phyloP scores from a whole-genome alignment of 164 flowering plant species.

The Brasenia schreberi region DNA sequence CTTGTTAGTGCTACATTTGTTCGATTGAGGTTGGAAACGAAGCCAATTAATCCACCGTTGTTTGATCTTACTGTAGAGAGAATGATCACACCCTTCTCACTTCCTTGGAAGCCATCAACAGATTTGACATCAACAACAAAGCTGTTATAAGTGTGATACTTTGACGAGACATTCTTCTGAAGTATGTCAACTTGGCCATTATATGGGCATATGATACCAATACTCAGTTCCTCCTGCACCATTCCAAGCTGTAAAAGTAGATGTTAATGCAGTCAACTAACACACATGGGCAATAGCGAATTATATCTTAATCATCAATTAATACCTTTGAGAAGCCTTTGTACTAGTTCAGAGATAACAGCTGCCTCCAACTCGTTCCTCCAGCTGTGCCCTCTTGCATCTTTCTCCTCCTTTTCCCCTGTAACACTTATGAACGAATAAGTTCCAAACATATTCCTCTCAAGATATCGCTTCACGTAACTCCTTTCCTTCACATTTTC shows the following conservation, averaged over 20 bases:
- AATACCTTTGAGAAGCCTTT: conserved; percentile 25
- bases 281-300: not conserved
- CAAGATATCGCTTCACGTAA: conserved; percentile 20
- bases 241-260: conserved; percentile 12
- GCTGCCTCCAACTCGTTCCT: conserved; percentile 33
- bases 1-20: conserved; percentile 57
- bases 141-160: conserved; percentile 16
- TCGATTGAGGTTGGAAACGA: conserved; percentile 29
- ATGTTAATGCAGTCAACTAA: too few species aligned
- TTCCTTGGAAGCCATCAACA: conserved; percentile 57
- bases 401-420: conserved; percentile 19
- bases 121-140: conserved; percentile 35
- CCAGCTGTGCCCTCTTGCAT: conserved; percentile 12
- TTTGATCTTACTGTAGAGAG: conserved; percentile 53
- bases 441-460: conserved; percentile 28
- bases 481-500: conserved; percentile 15
- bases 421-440: conserved; percentile 32
- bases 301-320: not conserved
- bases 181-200: conserved; percentile 42
- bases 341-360: conserved; percentile 18
- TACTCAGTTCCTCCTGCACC: conserved; percentile 16
- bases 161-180: conserved; percentile 19
- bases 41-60: conserved; percentile 32
- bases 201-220: conserved; percentile 70
- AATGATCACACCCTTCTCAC: conserved; percentile 46